Conservation (phyloP, 2,329 filamentous ascomycete species). For the Pseudocercospora cruenta region DNA sequence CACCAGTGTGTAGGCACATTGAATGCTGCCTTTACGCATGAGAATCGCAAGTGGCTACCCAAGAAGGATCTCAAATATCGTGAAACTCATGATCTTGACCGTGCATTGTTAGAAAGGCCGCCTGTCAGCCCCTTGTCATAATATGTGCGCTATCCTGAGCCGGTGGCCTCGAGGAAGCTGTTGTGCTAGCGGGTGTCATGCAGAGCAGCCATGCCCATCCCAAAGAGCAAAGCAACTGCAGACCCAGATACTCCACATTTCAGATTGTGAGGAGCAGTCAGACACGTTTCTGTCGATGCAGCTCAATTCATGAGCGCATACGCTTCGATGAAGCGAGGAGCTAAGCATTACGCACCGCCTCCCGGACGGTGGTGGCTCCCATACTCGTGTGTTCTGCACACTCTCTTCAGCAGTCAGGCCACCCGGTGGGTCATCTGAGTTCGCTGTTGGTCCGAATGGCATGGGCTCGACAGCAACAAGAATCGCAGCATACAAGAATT, state of each 20-base stretch:
- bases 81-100: not conserved
- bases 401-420: conserved; percentile 13
- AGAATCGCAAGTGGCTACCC: not conserved
- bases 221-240: conserved; percentile 1
- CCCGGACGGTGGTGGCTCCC: conserved; percentile 23
- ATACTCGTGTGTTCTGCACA: not conserved
- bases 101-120: too few species aligned
- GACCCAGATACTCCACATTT: not conserved
- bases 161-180: not conserved
- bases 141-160: not conserved
- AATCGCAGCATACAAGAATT: conserved; percentile 2
- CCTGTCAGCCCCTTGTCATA: not conserved
- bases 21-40: not conserved
- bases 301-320: not conserved
- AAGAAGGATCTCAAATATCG: not conserved
- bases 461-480: conserved; percentile 9
- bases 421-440: conserved; percentile 10
- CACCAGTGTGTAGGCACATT: not conserved
- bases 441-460: conserved; percentile 13
- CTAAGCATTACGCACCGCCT: conserved; percentile 22
- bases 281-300: not conserved
- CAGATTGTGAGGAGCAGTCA: not conserved
- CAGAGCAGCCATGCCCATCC: conserved; percentile 14
- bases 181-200: not conserved
- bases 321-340: conserved; percentile 12